Conservation (phyloP, 2,329 filamentous ascomycete species). For the Fusarium hostae region DNA sequence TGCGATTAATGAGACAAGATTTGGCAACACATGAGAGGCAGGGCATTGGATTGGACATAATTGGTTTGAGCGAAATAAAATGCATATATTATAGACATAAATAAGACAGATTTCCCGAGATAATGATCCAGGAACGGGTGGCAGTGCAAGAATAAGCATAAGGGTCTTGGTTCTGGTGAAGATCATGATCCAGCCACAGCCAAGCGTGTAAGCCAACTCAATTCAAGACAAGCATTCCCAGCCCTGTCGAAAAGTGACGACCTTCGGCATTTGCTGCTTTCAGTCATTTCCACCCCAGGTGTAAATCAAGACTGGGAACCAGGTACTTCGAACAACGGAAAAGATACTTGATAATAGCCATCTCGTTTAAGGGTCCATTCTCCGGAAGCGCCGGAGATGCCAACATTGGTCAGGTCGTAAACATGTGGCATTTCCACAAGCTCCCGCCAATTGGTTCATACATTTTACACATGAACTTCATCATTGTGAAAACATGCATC, state of each 20-base stretch:
- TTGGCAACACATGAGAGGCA: background rate
- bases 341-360: constrained; percentile 26
- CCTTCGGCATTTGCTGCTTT: constrained; percentile 6
- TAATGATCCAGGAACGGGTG: constrained; percentile 2
- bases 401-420: constrained; percentile 18
- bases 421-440: constrained; percentile 14
- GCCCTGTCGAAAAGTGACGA: constrained; percentile 1
- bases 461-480: background rate
- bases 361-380: background rate
- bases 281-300: constrained; percentile 14
- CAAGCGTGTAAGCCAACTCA: background rate
- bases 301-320: constrained; percentile 12
- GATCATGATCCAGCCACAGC: background rate
- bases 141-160: constrained; percentile 3
- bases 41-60: constrained; percentile 5
- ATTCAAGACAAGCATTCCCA: constrained; percentile 17
- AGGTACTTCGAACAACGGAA: constrained; percentile 17
- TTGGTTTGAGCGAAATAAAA: constrained; percentile 3
- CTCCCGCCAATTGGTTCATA: background rate
- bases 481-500: background rate
- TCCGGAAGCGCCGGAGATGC: constrained; percentile 32
- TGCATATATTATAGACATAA: constrained; percentile 17
- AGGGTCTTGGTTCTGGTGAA: background rate
- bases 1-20: constrained; percentile 16
- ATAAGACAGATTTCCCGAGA: constrained; percentile 13